Evolutionary conservation across 768 basidiomycete species (phyloP).

Genomic region (Trametes cubensis): DNA sequence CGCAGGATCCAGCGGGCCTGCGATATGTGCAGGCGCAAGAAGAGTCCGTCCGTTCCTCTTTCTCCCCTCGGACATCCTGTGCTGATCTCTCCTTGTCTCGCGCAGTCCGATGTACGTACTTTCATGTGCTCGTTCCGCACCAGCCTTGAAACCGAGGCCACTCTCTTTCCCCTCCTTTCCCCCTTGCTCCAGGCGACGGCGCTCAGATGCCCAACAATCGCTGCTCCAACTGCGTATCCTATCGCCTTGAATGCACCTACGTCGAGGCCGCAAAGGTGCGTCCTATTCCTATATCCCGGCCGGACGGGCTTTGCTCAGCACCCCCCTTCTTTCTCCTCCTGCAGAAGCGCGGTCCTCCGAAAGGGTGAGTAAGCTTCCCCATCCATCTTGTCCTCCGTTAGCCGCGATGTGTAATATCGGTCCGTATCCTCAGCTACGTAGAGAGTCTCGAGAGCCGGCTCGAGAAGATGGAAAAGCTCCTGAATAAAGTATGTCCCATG

Average conservation of each 20-base stretch:
- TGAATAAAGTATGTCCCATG: constrained; percentile 36
- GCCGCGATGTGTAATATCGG: neutral
- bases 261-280: constrained; percentile 68
- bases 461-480: constrained; percentile 45
- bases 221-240: constrained; percentile 66
- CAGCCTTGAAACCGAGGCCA: neutral
- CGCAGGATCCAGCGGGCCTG: constrained; percentile 77
- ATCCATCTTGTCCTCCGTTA: neutral
- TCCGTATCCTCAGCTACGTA: constrained; percentile 32
- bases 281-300: neutral
- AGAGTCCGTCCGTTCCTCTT: constrained; percentile 53
- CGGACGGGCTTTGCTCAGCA: constrained; percentile 1
- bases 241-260: constrained; percentile 65
- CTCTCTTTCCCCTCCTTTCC: neutral
- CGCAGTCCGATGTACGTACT: constrained; percentile 63
- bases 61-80: neutral
- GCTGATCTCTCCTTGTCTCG: neutral
- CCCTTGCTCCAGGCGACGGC: constrained; percentile 57
- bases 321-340: neutral
- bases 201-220: constrained; percentile 62
- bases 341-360: constrained; percentile 61
- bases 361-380: constrained; percentile 46
- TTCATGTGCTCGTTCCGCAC: neutral
- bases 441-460: constrained; percentile 48
- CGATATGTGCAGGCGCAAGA: constrained; percentile 82